Evolutionary conservation across 176 grass and related monocot species (phyloP).

Genomic region (Zoysia pacifica): DNA sequence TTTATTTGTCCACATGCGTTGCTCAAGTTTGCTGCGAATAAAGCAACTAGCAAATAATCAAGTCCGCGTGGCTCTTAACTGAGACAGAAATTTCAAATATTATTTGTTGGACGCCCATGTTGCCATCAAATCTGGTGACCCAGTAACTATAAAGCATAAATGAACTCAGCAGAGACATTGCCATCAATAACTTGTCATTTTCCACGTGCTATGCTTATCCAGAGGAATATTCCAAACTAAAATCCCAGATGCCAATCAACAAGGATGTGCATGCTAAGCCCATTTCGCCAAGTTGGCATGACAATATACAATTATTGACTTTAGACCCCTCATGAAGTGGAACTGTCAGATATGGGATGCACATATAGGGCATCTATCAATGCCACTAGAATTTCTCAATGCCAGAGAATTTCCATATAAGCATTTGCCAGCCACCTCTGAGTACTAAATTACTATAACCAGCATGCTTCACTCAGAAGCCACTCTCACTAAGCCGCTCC

Average conservation of each 20-base stretch:
- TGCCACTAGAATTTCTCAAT: constrained; percentile 20
- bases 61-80: constrained; percentile 17
- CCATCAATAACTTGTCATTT: constrained; percentile 42
- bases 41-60: constrained; percentile 25
- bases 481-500: constrained; percentile 35
- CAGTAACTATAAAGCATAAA: constrained; percentile 16
- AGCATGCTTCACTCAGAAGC: constrained; percentile 52
- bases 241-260: constrained; percentile 56
- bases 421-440: background rate
- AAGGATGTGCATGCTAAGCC: constrained; percentile 38
- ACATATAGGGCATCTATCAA: constrained; percentile 34
- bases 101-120: constrained; percentile 35
- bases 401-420: constrained; percentile 38
- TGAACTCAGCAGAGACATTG: constrained; percentile 28
- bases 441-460: constrained; percentile 27
- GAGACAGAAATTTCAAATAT: constrained; percentile 16
- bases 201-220: constrained; percentile 52
- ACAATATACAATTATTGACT: constrained; percentile 49
- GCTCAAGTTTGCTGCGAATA: constrained; percentile 1
- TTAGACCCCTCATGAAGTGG: constrained; percentile 38
- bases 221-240: constrained; percentile 67
- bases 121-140: constrained; percentile 39
- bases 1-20: background rate
- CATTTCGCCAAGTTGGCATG: constrained; percentile 45
- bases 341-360: constrained; percentile 40